phyloP scores from a whole-genome alignment of 2,329 filamentous ascomycete species.

The Apiospora marii region DNA sequence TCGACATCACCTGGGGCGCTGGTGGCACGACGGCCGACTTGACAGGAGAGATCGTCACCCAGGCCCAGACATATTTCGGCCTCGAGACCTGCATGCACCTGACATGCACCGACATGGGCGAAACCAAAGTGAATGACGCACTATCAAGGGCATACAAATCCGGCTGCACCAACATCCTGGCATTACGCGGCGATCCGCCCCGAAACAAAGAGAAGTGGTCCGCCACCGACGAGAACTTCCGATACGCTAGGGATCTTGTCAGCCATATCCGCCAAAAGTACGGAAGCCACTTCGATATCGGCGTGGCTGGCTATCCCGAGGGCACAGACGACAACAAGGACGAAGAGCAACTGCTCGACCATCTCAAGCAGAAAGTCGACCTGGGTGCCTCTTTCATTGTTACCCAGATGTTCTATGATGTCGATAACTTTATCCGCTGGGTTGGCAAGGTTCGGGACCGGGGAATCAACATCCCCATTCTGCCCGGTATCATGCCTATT shows the following conservation, averaged over 20 bases:
- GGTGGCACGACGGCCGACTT: slow-evolving; percentile 90
- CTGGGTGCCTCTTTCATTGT: slow-evolving; percentile 93
- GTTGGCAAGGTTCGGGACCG: slow-evolving; percentile 83
- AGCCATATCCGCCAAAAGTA: slow-evolving; percentile 79
- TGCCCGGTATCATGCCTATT: slow-evolving; percentile 94
- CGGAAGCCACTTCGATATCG: slow-evolving; percentile 94
- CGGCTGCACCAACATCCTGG: slow-evolving; percentile 96
- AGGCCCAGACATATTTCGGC: slow-evolving; percentile 93
- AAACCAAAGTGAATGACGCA: slow-evolving; percentile 88
- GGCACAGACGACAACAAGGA: slow-evolving; percentile 93
- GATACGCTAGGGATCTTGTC: slow-evolving; percentile 89
- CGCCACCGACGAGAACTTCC: slow-evolving; percentile 84
- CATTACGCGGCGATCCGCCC: slow-evolving; percentile 90
- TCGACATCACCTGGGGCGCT: slow-evolving; percentile 98
- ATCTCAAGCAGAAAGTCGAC: slow-evolving; percentile 97
- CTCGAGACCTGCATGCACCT: slow-evolving; percentile 99
- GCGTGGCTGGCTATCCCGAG: slow-evolving; percentile 95
- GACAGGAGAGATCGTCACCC: slow-evolving; percentile 96
- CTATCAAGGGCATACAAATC: slow-evolving; percentile 89
- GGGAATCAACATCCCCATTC: slow-evolving; percentile 84
- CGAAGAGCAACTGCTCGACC: slow-evolving; percentile 83
- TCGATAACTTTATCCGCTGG: slow-evolving; percentile 93
- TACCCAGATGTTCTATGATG: slow-evolving; percentile 99
- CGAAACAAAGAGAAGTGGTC: slow-evolving; percentile 95
- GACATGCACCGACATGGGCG: slow-evolving; percentile 98